phyloP scores from a whole-genome alignment of 129 eudicot species.

The Kitagawia praeruptora region DNA sequence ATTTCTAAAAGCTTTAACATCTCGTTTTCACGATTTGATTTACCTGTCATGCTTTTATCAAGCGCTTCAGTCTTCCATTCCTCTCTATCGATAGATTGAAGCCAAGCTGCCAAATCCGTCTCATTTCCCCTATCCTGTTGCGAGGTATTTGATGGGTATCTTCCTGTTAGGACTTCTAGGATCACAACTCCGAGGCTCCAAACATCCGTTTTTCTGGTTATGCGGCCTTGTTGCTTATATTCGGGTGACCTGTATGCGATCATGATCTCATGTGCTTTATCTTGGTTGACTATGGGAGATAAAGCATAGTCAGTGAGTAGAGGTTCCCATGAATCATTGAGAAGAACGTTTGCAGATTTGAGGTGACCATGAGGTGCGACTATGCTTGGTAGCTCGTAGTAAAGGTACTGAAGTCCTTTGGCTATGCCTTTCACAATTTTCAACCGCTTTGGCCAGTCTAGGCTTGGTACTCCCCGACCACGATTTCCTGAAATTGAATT shows the following conservation, averaged over 20 bases:
- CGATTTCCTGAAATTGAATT: conserved; percentile 36
- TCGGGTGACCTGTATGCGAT: conserved; percentile 65
- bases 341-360: conserved; percentile 62
- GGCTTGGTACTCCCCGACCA: conserved; percentile 25
- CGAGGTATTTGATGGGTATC: conserved; percentile 42
- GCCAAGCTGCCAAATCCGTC: conserved; percentile 41
- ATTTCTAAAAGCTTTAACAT: conserved; percentile 65
- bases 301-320: conserved; percentile 56
- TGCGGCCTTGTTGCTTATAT: conserved; percentile 32
- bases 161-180: conserved; percentile 68
- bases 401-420: conserved; percentile 49
- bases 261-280: conserved; percentile 45
- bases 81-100: conserved; percentile 30
- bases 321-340: conserved; percentile 39
- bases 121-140: conserved; percentile 54
- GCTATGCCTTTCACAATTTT: conserved; percentile 58
- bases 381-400: conserved; percentile 50
- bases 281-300: conserved; percentile 43
- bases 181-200: conserved; percentile 79
- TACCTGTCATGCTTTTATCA: conserved; percentile 56
- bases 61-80: conserved; percentile 33
- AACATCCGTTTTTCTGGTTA: conserved; percentile 47
- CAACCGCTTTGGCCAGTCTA: conserved; percentile 51
- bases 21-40: conserved; percentile 35
- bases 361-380: conserved; percentile 64